A percentile compares a stretch with the other conserved stretches of the same genome.
Conservation (phyloP, 352 stramenopile genomes). For the Pythium plurisporium region DNA sequence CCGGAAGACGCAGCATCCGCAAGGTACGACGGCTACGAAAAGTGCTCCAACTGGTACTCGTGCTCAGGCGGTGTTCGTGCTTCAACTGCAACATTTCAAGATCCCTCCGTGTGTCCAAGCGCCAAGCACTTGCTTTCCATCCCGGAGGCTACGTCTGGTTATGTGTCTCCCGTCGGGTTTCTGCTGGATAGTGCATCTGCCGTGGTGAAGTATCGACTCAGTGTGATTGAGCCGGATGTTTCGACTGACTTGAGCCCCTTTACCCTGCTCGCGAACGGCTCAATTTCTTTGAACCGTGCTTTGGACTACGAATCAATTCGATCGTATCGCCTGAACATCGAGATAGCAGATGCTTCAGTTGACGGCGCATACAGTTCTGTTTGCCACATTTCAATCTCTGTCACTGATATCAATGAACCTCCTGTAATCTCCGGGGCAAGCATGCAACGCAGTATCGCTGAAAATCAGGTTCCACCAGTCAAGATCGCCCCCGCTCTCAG, state of each 20-base stretch:
- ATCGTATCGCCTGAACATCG: constrained; percentile 20
- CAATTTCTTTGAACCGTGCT: constrained; percentile 15
- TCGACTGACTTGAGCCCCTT: constrained; percentile 14
- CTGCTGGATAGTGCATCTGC: constrained; percentile 19
- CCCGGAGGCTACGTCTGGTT: constrained; percentile 28
- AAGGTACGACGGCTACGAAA: constrained; percentile 30
- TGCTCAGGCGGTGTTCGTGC: constrained; percentile 32
- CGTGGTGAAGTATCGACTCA: constrained; percentile 9
- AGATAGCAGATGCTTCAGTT: constrained; percentile 22
- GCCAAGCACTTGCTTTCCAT: constrained; percentile 34
- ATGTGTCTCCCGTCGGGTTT: constrained; percentile 35
- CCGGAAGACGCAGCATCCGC: constrained; percentile 30
- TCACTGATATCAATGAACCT: constrained; percentile 51
- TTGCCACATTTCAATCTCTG: constrained; percentile 38
- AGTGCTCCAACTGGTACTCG: constrained; percentile 36
- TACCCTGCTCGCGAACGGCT: constrained; percentile 12
- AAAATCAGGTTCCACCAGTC: constrained; percentile 36
- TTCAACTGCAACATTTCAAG: constrained; percentile 29
- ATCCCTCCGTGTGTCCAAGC: constrained; percentile 28
- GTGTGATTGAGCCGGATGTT: constrained; percentile 7
- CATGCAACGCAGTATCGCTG: constrained; percentile 25
- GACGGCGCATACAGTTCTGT: constrained; percentile 7
- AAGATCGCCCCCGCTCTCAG: constrained; percentile 25
- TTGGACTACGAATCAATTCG: constrained; percentile 32
- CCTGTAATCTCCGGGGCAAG: constrained; percentile 27